phyloP scores from a whole-genome alignment of 257 asterid genomes.

The Ophiorrhiza pumila region DNA sequence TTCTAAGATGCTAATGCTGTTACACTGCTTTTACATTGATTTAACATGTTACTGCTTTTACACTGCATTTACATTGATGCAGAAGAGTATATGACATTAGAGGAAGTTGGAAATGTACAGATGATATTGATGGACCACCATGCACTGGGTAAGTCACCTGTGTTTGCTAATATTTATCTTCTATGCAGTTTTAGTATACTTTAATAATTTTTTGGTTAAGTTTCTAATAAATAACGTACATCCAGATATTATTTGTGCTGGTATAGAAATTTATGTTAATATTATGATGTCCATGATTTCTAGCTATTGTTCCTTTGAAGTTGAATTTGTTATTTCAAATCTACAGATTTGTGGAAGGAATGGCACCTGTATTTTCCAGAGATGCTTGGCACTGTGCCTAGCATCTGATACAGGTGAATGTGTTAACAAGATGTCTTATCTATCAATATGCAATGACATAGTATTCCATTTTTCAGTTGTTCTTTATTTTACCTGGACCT shows the following conservation, averaged over 20 bases:
- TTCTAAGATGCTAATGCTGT: conserved; percentile 12
- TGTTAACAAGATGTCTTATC: not conserved
- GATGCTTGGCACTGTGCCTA: conserved; percentile 98
- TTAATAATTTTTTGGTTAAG: not conserved
- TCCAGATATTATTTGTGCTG: not conserved
- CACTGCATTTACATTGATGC: conserved; percentile 25
- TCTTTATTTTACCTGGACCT: not conserved
- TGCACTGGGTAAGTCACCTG: conserved; percentile 81
- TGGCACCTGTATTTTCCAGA: conserved; percentile 98
- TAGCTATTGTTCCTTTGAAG: not conserved
- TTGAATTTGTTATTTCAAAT: conserved; percentile 14
- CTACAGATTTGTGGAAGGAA: conserved; percentile 97
- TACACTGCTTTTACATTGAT: not conserved
- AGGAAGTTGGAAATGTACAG: conserved; percentile 81
- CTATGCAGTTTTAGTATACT: not conserved
- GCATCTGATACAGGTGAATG: conserved; percentile 83
- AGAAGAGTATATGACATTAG: conserved; percentile 80
- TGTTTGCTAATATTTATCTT: not conserved
- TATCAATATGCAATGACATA: not conserved
- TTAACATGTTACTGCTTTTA: no score
- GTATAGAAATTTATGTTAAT: not conserved
- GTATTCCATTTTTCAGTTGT: not conserved
- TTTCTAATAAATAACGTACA: no score
- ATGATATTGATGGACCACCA: conserved; percentile 87
- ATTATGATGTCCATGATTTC: not conserved